Evolutionary conservation across 345 rosid genomes (phyloP).

Genomic region (Arabidopsis arenosa): DNA sequence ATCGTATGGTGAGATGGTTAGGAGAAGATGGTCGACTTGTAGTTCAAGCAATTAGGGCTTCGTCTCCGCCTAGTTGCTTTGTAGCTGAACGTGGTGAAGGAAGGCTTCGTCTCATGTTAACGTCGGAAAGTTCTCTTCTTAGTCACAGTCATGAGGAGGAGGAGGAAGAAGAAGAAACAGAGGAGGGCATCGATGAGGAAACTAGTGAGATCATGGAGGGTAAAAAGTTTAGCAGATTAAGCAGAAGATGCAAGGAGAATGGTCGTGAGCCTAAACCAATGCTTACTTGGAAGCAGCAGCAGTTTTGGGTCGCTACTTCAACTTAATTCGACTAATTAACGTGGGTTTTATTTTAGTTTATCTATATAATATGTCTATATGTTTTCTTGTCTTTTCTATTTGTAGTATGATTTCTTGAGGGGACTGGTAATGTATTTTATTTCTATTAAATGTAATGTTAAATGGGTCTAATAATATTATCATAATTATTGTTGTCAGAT

Average conservation of each 20-base stretch:
- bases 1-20: constrained; percentile 51
- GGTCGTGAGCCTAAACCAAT: constrained; percentile 50
- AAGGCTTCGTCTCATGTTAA: constrained; percentile 64
- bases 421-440: constrained; percentile 1
- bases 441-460: constrained; percentile 20
- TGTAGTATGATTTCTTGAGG: constrained; percentile 27
- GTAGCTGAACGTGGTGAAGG: constrained; percentile 75
- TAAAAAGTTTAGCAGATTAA: constrained; percentile 44
- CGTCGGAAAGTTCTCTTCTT: constrained; percentile 27
- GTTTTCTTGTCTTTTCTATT: neutral
- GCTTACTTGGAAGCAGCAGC: constrained; percentile 57
- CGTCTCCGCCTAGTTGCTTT: constrained; percentile 44
- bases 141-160: neutral
- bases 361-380: neutral
- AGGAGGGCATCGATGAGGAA: constrained; percentile 45
- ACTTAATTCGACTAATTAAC: constrained; percentile 15
- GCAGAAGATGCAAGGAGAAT: constrained; percentile 66
- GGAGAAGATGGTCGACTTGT: constrained; percentile 83
- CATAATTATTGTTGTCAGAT: neutral
- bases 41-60: constrained; percentile 56
- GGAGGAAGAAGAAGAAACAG: constrained; percentile 33
- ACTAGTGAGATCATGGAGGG: constrained; percentile 42
- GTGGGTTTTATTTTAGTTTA: neutral
- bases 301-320: constrained; percentile 66
- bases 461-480: constrained; percentile 1